phyloP scores from a whole-genome alignment of 2,329 filamentous ascomycete genomes.

The Fusarium protoensiforme region DNA sequence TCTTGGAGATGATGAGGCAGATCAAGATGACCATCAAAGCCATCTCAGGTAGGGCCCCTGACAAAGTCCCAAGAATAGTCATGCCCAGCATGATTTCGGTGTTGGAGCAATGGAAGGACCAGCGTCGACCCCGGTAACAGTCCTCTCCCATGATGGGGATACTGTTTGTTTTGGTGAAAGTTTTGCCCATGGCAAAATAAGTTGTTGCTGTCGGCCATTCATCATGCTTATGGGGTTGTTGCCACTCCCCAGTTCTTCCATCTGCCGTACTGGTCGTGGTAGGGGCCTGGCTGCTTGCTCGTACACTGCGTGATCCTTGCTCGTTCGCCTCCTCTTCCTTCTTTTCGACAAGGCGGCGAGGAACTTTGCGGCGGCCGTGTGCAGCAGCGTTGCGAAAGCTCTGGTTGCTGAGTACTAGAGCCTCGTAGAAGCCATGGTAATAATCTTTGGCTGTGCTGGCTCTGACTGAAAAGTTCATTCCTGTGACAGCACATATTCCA shows the following conservation, averaged over 20 bases:
- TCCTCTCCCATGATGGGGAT: not conserved
- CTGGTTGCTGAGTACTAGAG: not conserved
- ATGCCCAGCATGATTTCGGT: not conserved
- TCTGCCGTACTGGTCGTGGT: not conserved
- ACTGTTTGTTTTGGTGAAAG: not conserved
- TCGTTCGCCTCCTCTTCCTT: not conserved
- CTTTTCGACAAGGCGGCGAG: not conserved
- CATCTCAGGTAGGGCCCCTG: not conserved
- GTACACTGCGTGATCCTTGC: not conserved
- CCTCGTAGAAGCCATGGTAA: not conserved
- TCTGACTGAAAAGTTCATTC: conserved; percentile 1
- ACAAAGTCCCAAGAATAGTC: not conserved
- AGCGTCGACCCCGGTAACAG: not conserved
- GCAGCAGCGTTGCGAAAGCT: not conserved
- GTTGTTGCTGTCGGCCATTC: not conserved
- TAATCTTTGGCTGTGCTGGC: not conserved
- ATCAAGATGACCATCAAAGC: not conserved
- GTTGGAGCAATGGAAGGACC: not conserved
- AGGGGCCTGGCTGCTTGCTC: not conserved
- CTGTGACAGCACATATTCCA: not conserved
- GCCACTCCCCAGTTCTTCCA: not conserved
- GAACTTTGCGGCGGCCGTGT: not conserved
- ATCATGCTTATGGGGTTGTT: not conserved
- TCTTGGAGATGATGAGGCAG: not conserved
- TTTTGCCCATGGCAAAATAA: not conserved